Percentiles rank a stretch among this genome's conserved stretches.
These are phyloP conservation scores for Cercospora sp. DNA, from an alignment of 2,329 filamentous ascomycete genomes.

Conservation along the genomic window DNA sequence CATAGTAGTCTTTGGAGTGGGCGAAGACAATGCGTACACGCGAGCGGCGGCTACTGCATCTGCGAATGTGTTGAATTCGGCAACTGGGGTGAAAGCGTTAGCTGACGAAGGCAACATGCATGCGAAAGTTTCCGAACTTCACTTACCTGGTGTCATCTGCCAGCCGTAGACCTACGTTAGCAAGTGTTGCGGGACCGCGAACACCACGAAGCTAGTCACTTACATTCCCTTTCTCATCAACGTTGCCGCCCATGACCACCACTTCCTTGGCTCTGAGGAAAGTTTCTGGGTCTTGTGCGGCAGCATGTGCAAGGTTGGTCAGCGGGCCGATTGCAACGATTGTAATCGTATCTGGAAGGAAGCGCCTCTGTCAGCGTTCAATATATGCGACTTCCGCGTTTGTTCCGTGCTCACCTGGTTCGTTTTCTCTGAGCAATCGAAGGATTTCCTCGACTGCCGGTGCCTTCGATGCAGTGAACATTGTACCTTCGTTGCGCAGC, in stretches of 20 bases:
- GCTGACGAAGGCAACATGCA: no score
- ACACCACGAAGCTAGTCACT: constrained; percentile 16
- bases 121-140: no score
- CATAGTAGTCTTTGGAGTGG: constrained; percentile 73
- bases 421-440: constrained; percentile 78
- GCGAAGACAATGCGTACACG: constrained; percentile 52
- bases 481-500: constrained; percentile 44
- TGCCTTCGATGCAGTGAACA: constrained; percentile 73
- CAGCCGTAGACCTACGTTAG: not conserved
- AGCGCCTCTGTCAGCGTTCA: not conserved
- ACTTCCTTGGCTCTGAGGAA: constrained; percentile 89
- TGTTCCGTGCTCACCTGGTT: constrained; percentile 45
- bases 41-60: constrained; percentile 59
- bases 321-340: constrained; percentile 87
- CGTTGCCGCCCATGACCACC: constrained; percentile 90
- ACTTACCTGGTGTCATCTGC: constrained; percentile 49
- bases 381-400: not conserved
- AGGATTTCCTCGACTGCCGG: constrained; percentile 85
- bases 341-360: constrained; percentile 67
- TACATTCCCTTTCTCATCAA: constrained; percentile 75
- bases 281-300: constrained; percentile 81
- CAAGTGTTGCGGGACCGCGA: not conserved
- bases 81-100: constrained; percentile 58
- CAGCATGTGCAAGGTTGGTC: constrained; percentile 90
- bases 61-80: constrained; percentile 95